Evolutionary conservation across 2,329 filamentous ascomycete genomes (phyloP), one percentile per base, ranked within the genome.

Genomic region (Lachnellula cervina): DNA sequence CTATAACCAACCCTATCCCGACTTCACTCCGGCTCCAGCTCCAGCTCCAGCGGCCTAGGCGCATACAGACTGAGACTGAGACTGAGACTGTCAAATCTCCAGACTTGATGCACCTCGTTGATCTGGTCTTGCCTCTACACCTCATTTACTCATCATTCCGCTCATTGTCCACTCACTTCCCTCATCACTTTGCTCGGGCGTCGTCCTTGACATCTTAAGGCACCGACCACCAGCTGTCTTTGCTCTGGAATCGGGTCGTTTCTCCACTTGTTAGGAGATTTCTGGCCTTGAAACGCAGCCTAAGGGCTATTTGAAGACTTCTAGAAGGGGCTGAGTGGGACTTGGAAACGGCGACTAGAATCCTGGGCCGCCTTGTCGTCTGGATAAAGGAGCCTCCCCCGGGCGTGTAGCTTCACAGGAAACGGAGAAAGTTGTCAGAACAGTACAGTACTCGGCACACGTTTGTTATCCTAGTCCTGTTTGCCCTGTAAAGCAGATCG

Each of bases 401-500:
- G 8, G 8, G 28, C 28, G 2, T 32, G 28, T 32, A 32, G 28
- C 28, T 49, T 49, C 43, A 49, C 14, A 37, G 25, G 40, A 48
- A 53, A 59, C 38, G 42, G 38, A 55, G 4, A 32, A 11, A 3
- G 1, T 32, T 32, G 25, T 51, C 46, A 19, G 49, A 52, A 47
- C 51, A 56, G 43, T 52, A n/a, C 49, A 44, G 49, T 51, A 45
- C 44, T 13, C 40, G 50, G 46, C 37, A 16, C 25, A 25, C 51
- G 55, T 40, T 45, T 52, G 42, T 53, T 51, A 63, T 55, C 58
- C 55, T 63, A 45, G 62, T 59, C 57, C 52, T 50, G 56, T 62
- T 62, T 58, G 58, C 62, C 56, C 57, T 61, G 59, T 51, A 42
- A 53, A 64, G 54, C 47, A 63, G 57, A 47, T 45, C 58, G 23